phyloP scores from a whole-genome alignment of 176 grass and related monocot genomes.

The Aegilops speltoides region DNA sequence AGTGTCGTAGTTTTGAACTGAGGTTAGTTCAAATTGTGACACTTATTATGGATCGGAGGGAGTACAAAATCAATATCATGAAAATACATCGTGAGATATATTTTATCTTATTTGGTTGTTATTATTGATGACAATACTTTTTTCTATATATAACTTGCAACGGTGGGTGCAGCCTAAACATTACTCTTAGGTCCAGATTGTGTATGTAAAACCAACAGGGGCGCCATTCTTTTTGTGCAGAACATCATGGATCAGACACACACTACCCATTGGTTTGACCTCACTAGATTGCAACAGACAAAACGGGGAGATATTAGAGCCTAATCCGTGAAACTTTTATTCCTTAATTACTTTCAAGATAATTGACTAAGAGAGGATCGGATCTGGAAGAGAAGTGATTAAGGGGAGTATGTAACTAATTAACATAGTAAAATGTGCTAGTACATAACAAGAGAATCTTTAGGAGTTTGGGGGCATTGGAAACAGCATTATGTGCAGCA shows the following conservation, averaged over 20 bases:
- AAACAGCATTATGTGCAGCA: conserved; percentile 21
- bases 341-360: not conserved
- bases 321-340: not conserved
- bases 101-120: not conserved
- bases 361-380: not conserved
- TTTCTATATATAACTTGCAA: not conserved
- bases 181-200: not conserved
- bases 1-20: too few relatives aligned
- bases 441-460: conserved; percentile 36
- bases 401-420: not conserved
- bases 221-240: not conserved
- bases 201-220: not conserved
- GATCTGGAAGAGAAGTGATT: not conserved
- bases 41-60: too few relatives aligned
- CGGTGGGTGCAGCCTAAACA: not conserved
- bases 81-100: not conserved
- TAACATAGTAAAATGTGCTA: not conserved
- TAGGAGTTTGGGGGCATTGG: conserved; percentile 38
- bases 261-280: not conserved
- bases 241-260: not conserved
- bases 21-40: too few relatives aligned
- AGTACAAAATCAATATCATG: not conserved
- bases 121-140: not conserved
- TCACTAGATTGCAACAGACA: not conserved
- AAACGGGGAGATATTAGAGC: not conserved